Evolutionary conservation across 108 stramenopile genomes (phyloP), one percentile per base, ranked within the genome.

Genomic region (Aurantiochytrium sp.): DNA sequence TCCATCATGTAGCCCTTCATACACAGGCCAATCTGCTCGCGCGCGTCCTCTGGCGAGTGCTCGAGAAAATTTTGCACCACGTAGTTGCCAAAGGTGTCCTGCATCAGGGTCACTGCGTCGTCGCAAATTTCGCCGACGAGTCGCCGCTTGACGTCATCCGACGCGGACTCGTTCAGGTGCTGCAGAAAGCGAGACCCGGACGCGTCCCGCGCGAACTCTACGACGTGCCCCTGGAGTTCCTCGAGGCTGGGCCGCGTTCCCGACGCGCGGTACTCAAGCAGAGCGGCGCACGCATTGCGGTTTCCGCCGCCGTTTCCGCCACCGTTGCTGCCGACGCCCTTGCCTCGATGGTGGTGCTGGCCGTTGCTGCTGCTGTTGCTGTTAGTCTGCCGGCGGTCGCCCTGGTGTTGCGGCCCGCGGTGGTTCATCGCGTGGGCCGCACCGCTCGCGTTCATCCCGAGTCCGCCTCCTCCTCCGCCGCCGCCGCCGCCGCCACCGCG

Each of bases 31-130:
- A 89, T 52, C 2, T 86, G 4, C 36, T 87, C 39, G 6, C 89
- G 86, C 65, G 37, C 37, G 32, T 89, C 89, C 6, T 6, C 15
- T 24, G 39, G 27, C 22, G 86, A 85, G 32, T 73, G 86, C 68
- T 89, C 89, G 27, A 89, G 73, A 22, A 92, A 65, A 90, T 93
- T 93, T 54, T 93, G 93, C 52, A 93, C 59, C 69, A 93, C 93
- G 55, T 93, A 93, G 89, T 93, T 93, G 21, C 93, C 93, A 42
- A 93, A 93, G 21, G 92, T 92, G 48, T 93, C 93, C 55, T 92
- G 92, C 93, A 93, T 93, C 45, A 93, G 89, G 31, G 22, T 81
- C 19, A 36, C 52, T 10, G 68, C 87, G 48, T 81, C 39, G 6
- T 12, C 12, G 45, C 39, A 41, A 2, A 81, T 30, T 24, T 81